A percentile compares a stretch with the other conserved stretches of the same genome.
Evolutionary conservation across 1,284 basidiomycete genomes (phyloP).

Genomic region (Gomphus sp.): DNA sequence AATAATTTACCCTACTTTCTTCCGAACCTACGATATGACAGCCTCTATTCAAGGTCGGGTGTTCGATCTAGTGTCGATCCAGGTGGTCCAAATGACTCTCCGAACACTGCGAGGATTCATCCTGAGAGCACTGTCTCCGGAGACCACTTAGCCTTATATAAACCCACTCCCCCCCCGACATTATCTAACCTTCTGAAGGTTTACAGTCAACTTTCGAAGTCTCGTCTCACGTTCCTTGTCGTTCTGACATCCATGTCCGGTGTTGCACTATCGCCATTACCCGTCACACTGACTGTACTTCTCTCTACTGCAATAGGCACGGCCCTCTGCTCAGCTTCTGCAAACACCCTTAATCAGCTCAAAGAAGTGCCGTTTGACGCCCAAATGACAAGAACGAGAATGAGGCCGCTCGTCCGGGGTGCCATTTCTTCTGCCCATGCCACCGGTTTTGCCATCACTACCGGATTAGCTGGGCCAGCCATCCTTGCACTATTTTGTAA

Average conservation of each 20-base stretch:
- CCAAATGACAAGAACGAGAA: conserved; percentile 90
- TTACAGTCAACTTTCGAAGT: conserved; percentile 84
- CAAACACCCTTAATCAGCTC: conserved; percentile 93
- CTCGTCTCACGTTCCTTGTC: conserved; percentile 80
- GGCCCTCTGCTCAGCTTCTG: conserved; percentile 84
- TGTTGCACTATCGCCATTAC: conserved; percentile 86
- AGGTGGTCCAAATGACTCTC: background rate
- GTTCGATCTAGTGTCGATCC: background rate
- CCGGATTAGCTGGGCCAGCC: conserved; percentile 70
- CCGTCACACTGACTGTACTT: conserved; percentile 74
- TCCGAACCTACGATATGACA: background rate
- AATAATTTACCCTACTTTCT: background rate
- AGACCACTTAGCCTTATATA: conserved; percentile 9
- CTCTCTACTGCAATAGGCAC: conserved; percentile 87
- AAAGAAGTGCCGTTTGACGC: conserved; percentile 95
- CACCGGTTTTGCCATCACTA: conserved; percentile 64
- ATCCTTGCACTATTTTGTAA: conserved; percentile 84
- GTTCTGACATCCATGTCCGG: conserved; percentile 89
- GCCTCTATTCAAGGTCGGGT: background rate
- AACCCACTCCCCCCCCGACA: conserved; percentile 34
- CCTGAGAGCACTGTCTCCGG: background rate
- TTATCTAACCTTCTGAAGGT: conserved; percentile 49
- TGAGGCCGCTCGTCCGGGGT: conserved; percentile 80
- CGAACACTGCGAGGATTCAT: background rate
- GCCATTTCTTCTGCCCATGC: conserved; percentile 83